Conservation (phyloP, 2,329 filamentous ascomycete species). For the Rhynchosporium secalis region DNA sequence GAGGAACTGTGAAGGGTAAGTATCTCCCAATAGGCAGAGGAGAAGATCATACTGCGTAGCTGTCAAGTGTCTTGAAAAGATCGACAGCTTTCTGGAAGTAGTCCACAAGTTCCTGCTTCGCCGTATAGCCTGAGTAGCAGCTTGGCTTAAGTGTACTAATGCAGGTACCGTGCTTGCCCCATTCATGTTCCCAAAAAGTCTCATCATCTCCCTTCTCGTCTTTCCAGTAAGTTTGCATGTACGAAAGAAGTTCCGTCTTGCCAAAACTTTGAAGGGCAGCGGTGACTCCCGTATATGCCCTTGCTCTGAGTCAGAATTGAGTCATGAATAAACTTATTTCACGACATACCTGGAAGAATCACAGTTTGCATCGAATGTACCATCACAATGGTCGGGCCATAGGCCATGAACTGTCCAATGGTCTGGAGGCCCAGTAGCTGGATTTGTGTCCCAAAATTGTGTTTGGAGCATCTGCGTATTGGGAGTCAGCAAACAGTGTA, state of each 20-base stretch:
- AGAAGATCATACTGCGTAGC: slow-evolving; percentile 52
- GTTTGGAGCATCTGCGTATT: slow-evolving; percentile 58
- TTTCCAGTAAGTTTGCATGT: slow-evolving; percentile 69
- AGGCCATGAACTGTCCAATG: slow-evolving; percentile 72
- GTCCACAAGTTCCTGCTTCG: slow-evolving; percentile 65
- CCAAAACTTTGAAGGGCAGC: slow-evolving; percentile 58
- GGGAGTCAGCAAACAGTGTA: no score
- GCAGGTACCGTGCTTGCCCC: slow-evolving; percentile 72
- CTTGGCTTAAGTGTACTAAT: slow-evolving; percentile 65
- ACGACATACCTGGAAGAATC: slow-evolving; percentile 52
- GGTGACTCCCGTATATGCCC: slow-evolving; percentile 62
- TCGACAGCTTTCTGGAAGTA: slow-evolving; percentile 67
- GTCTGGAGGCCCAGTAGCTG: slow-evolving; percentile 46
- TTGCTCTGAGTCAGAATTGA: not conserved
- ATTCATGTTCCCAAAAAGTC: slow-evolving; percentile 73
- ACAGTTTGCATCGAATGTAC: slow-evolving; percentile 66
- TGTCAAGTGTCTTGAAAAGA: slow-evolving; percentile 66
- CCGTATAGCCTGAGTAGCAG: slow-evolving; percentile 63
- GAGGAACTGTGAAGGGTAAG: slow-evolving; percentile 62
- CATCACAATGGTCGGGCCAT: slow-evolving; percentile 67
- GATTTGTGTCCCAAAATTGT: slow-evolving; percentile 75
- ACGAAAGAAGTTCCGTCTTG: slow-evolving; percentile 57
- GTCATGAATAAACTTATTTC: no score
- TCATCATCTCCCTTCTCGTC: slow-evolving; percentile 40
- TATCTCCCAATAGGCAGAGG: no score